These are phyloP conservation scores for Papiliotrema nemorosa DNA, from an alignment of 1,284 basidiomycete species.

Conservation along the genomic window DNA sequence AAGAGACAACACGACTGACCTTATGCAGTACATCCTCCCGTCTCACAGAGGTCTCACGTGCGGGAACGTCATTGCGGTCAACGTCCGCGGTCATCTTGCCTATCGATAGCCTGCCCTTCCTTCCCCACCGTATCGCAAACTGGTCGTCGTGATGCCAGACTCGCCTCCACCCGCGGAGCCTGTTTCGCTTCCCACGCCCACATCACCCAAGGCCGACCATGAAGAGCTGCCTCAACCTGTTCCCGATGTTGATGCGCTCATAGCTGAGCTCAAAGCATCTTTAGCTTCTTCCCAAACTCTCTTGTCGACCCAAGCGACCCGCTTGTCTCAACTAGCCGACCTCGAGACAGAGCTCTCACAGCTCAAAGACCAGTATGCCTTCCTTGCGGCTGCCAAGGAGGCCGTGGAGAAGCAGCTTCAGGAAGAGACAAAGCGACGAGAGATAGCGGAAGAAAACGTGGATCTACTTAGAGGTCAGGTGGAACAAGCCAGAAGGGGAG, in stretches of 20 bases:
- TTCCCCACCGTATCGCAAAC: too few species aligned
- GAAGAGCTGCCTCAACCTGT: neutral
- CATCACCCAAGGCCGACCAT: too few species aligned
- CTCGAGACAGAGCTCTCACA: constrained; percentile 38
- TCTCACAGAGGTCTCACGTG: too few species aligned
- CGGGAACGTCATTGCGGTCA: too few species aligned
- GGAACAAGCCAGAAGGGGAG: constrained; percentile 82
- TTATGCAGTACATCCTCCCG: too few species aligned
- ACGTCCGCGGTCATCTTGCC: too few species aligned
- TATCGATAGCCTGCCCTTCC: too few species aligned
- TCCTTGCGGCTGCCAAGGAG: constrained; percentile 38
- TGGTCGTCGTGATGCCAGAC: too few species aligned
- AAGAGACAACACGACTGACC: too few species aligned
- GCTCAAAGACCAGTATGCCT: constrained; percentile 41
- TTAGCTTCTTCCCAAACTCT: constrained; percentile 26
- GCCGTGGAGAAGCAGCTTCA: constrained; percentile 61
- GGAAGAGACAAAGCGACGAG: constrained; percentile 59
- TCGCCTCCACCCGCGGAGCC: too few species aligned
- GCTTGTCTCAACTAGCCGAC: constrained; percentile 24
- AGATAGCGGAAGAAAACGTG: constrained; percentile 77
- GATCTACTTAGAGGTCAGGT: constrained; percentile 74
- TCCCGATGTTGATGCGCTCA: constrained; percentile 11
- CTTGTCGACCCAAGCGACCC: constrained; percentile 22
- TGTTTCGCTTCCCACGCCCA: too few species aligned
- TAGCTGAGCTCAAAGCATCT: constrained; percentile 21